Base-by-base conservation (phyloP, 2,329 filamentous ascomycete species). In the Xylariaceae sp. region DNA sequence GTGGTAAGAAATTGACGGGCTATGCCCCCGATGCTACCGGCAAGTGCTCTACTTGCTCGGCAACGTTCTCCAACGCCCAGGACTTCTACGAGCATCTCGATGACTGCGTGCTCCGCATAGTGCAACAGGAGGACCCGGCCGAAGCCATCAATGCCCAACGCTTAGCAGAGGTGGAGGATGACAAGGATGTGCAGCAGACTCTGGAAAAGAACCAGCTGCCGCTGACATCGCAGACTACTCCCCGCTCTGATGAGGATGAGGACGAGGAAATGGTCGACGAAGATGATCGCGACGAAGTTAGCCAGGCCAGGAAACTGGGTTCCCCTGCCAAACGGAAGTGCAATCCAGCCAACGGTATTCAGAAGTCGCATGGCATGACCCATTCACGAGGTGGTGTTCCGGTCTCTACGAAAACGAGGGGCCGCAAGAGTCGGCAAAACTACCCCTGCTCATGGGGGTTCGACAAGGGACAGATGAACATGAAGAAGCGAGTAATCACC, bases 1-100 rank as follows among this genome's bases (percentile, higher is more conserved):
- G 72, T 31, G 75, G 71, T 65, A 87, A 87, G 76, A 88, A 87
- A 71, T 76, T 87, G 37, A 82, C 84, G 4, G 83, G 82, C 51
- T 89, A 89, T 67, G 80, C 87, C 26, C 80, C 84, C 56, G 88
- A 94, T 65, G 85, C 88, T 34, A 94, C 91, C 11, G 92, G 91
- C 73, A 96, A 94, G 75, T 97, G 94, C 73, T 96, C 91, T 30
- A 97, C 91, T 49, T 99, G 94, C 74, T 89, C 88, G 11, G 83
- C 85, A 56, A 96, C 88, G 9, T 97, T 97, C 73, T 84, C 82
- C 74, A 96, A 90, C 66, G 91, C 91, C 4, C 92, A 97, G 71
- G 92, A 97, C 74, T 97, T 97, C 74, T 97, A 97, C 72, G 94
- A 97, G 80, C 92, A 97, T 80, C 78, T 97, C 68, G 92, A 87